Evolutionary conservation across 179 eudicot genomes (phyloP), one percentile per base, ranked within the genome.

Genomic region (Amaranthus tricolor): DNA sequence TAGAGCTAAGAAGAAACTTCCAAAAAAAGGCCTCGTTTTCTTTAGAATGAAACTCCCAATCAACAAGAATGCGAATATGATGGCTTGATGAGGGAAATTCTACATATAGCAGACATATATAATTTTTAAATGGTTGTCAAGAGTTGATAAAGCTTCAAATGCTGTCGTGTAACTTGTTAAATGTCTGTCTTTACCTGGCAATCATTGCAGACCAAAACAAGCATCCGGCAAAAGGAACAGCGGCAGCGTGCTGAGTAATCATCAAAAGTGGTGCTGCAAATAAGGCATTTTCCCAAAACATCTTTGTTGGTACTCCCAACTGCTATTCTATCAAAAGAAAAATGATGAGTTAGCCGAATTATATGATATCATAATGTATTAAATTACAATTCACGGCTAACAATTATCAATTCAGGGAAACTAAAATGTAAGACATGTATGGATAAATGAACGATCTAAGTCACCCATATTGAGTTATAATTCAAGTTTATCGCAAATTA

Each of bases 181-280:
- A 31, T 31, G 40, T n/a, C 61, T 47, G 66, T 16, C 47, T 76
- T 71, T 80, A 90, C 97, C 91, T 78, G 90, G 71, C 97, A 92
- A 77, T 77, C 78, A 65, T 88, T 76, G 80, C 98, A 94, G 74
- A 94, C 86, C 79, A 94, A 86, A 75, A 94, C 97, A 78, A 94
- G 98, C 98, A 94, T 94, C 74, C 98, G 88, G 79, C 98, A 94
- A 85, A 84, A 84, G 66, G 74, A 80, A 83, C 98, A 94, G 78
- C 98, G 90, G 76, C 83, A 84, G 59, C 98, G 89, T 70, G 96
- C 84, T 59, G 96, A 88, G 68, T 94, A 94, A 79, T 94, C 98
- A 79, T 94, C 98, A 86, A 78, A 94, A 53, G 85, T 67, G 77
- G 79, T 66, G 75, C 83, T 65, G 79, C 98, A 94, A 7, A 86